A percentile compares a stretch with the other conserved stretches of the same genome.
Conservation (phyloP, 805 yeast genomes). For the Yarrowia sp. region DNA sequence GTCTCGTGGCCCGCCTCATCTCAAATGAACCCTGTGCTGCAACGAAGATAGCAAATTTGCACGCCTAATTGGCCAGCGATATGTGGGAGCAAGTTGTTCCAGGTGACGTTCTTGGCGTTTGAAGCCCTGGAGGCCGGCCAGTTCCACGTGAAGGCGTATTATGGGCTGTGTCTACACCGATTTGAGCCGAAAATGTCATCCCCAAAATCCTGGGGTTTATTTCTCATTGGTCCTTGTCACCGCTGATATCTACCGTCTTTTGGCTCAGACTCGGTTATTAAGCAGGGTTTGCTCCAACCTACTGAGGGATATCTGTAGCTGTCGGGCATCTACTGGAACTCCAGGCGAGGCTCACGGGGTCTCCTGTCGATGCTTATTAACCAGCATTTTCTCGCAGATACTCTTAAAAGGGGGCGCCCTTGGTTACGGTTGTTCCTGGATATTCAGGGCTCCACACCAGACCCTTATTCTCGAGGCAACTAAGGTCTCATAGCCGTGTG, state of each 20-base stretch:
- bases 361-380: background rate
- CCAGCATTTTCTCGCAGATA: slow-evolving; percentile 6
- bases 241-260: slow-evolving; percentile 2
- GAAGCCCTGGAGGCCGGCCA: background rate
- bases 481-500: slow-evolving; percentile 18
- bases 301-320: slow-evolving; percentile 7
- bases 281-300: slow-evolving; percentile 16
- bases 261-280: slow-evolving; percentile 20
- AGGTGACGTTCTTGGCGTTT: slow-evolving; percentile 27
- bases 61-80: slow-evolving; percentile 37
- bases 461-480: slow-evolving; percentile 11
- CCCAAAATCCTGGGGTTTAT: too few relatives aligned
- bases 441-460: background rate
- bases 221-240: slow-evolving; percentile 7
- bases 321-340: background rate
- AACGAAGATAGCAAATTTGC: slow-evolving; percentile 37
- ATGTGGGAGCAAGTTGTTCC: slow-evolving; percentile 31
- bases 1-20: slow-evolving; percentile 4
- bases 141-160: slow-evolving; percentile 20
- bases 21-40: slow-evolving; percentile 16
- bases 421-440: background rate
- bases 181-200: background rate
- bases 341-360: background rate
- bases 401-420: background rate
- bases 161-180: background rate